These are phyloP conservation scores for Daldinia vernicosa DNA, from an alignment of 495 filamentous ascomycete species.

Conservation along the genomic window DNA sequence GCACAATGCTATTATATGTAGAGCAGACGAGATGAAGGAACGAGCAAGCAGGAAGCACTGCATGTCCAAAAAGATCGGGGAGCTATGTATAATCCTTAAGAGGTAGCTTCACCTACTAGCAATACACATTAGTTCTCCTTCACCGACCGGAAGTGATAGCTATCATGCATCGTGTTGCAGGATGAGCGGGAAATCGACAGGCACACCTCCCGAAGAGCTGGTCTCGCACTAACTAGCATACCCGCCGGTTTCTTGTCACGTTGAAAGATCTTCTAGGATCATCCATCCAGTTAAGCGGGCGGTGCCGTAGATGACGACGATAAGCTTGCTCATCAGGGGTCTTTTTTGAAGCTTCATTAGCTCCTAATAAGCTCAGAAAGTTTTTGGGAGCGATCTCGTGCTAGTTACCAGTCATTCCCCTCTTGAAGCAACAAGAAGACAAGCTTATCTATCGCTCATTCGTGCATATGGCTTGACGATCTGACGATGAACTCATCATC, in stretches of 20 bases:
- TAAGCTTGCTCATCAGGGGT: slow-evolving; percentile 10
- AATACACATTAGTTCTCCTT: slow-evolving; percentile 13
- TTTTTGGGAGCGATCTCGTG: slow-evolving; percentile 18
- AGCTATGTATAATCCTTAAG: slow-evolving; percentile 28
- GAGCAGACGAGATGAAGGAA: slow-evolving; percentile 31
- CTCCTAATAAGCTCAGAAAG: neutral
- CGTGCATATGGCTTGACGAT: slow-evolving; percentile 41
- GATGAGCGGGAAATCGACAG: slow-evolving; percentile 39
- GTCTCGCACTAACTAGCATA: slow-evolving; percentile 25
- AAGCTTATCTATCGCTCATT: slow-evolving; percentile 34
- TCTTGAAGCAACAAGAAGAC: slow-evolving; percentile 13
- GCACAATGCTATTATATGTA: slow-evolving; percentile 19
- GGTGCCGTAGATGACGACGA: slow-evolving; percentile 36
- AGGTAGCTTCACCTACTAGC: slow-evolving; percentile 19
- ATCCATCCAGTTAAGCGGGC: slow-evolving; percentile 33
- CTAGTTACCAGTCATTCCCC: slow-evolving; percentile 15
- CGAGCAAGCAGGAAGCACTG: slow-evolving; percentile 13
- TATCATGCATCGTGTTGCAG: slow-evolving; percentile 36
- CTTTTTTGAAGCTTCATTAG: slow-evolving; percentile 17
- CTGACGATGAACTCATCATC: slow-evolving; percentile 43
- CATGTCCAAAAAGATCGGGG: slow-evolving; percentile 23
- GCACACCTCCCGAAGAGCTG: slow-evolving; percentile 39
- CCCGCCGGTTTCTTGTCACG: slow-evolving; percentile 13
- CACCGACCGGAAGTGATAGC: slow-evolving; percentile 30
- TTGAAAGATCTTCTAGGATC: slow-evolving; percentile 25